Conservation (phyloP, 352 stramenopile genomes). For the Phytophthora boehmeriae region DNA sequence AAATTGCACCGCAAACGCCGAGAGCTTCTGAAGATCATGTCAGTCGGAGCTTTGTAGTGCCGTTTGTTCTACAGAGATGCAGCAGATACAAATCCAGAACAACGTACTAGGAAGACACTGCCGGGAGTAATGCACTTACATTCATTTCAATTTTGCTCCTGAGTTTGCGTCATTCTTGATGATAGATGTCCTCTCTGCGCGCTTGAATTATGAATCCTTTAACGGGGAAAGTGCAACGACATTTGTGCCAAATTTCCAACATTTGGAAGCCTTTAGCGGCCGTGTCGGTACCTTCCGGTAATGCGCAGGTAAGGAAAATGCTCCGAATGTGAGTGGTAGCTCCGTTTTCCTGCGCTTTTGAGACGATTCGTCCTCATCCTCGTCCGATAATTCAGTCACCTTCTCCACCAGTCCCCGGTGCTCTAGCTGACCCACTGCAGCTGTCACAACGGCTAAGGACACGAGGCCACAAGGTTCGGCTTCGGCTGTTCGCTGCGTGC, state of each 20-base stretch:
- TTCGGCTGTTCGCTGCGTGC: conserved; percentile 9
- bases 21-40: conserved; percentile 56
- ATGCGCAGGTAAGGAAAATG: conserved; percentile 36
- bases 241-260: conserved; percentile 59
- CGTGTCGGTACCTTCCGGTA: conserved; percentile 76
- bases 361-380: conserved; percentile 19
- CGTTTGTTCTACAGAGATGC: background rate
- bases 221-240: conserved; percentile 37
- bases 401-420: conserved; percentile 56
- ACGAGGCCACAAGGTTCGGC: conserved; percentile 9
- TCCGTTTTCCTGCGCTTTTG: conserved; percentile 36
- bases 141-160: conserved; percentile 26
- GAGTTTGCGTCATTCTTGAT: conserved; percentile 13
- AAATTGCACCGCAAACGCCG: conserved; percentile 46
- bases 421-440: conserved; percentile 63
- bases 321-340: conserved; percentile 18
- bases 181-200: conserved; percentile 3
- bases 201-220: conserved; percentile 25
- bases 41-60: conserved; percentile 24
- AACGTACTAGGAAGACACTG: background rate
- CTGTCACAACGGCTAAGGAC: conserved; percentile 61
- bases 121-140: conserved; percentile 40
- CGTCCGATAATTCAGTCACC: conserved; percentile 29
- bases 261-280: conserved; percentile 76
- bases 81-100: background rate